Evolutionary conservation across 176 grass and related monocot genomes (phyloP), one percentile per base, ranked within the genome.

Genomic region (Carex cristatella): DNA sequence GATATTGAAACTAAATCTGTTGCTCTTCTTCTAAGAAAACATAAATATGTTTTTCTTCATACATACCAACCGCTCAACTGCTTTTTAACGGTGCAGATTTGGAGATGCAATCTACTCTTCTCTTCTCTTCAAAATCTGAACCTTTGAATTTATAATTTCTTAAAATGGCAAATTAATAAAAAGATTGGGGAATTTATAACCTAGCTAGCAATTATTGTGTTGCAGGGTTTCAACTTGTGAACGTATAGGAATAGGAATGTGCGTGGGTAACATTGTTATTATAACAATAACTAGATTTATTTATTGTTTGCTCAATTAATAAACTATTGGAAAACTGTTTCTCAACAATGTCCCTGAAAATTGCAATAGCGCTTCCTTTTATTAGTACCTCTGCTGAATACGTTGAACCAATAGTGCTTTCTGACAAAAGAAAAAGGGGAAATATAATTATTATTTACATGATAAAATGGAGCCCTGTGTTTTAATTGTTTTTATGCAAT

Each of bases 281-380:
- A 33, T 19, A 69, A 54, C 11, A 4, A 11, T 53, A 75, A 23
- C 6, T 18, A 78, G 13, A 28, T 32, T 56, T 78, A 28, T 32
- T 56, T 78, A 57, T 78, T 78, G 11, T 33, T 10, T 49, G 40
- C 35, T 57, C 6, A 4, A 4, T 15, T 78, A 9, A 10, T 74
- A 78, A 78, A 49, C 5, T 33, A 33, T 78, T 30, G 51, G 74
- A 78, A 33, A 71, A 57, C 74, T 78, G 12, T 57, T 78, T 78
- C 13, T 57, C 8, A 78, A 33, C 19, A 78, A 35, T 78, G 13
- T 78, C 14, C 49, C 15, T 77, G 8, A 56, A 33, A 78, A 57
- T 78, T 78, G 48, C 74, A 78, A 56, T 32, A 78, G 28, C 6
- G 23, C 16, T 77, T 33, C 46, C 49, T 77, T 77, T 77, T 15